A percentile compares a stretch with the other conserved stretches of the same genome.
Evolutionary conservation across 345 rosid genomes (phyloP).

Genomic region (Camelina hispida): DNA sequence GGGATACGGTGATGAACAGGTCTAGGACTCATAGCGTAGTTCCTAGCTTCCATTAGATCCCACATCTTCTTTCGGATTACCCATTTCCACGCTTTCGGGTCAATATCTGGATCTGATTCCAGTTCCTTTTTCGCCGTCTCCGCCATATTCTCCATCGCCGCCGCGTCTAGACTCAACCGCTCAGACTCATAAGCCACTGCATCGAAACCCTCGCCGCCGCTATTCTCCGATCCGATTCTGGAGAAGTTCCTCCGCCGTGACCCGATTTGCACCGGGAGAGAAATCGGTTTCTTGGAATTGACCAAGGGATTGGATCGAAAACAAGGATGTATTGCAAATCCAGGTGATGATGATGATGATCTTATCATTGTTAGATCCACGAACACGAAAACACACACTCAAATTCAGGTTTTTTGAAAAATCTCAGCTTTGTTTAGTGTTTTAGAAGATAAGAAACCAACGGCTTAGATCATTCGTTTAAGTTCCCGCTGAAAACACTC

Average conservation of each 20-base stretch:
- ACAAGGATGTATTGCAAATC: constrained; percentile 32
- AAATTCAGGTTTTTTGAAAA: background rate
- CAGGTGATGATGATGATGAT: constrained; percentile 49
- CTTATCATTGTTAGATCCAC: constrained; percentile 50
- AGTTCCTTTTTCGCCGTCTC: constrained; percentile 56
- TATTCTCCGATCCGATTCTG: constrained; percentile 36
- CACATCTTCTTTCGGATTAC: constrained; percentile 73
- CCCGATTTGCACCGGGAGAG: background rate
- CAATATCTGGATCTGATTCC: constrained; percentile 45
- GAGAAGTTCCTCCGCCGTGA: constrained; percentile 31
- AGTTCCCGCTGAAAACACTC: constrained; percentile 30
- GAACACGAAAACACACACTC: background rate
- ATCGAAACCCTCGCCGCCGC: constrained; percentile 51
- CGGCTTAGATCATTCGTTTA: constrained; percentile 24
- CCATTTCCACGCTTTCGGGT: constrained; percentile 96
- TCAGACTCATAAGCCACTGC: constrained; percentile 68
- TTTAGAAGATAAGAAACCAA: constrained; percentile 35
- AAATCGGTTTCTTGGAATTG: background rate
- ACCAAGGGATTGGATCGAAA: constrained; percentile 7
- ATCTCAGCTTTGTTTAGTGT: constrained; percentile 15
- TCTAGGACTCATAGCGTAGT: constrained; percentile 75
- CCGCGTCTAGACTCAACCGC: constrained; percentile 67
- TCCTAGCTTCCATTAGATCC: constrained; percentile 84
- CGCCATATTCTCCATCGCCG: constrained; percentile 70
- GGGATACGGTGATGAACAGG: constrained; percentile 96